phyloP scores from a whole-genome alignment of 345 rosid species.

The Erodium maritimum region DNA sequence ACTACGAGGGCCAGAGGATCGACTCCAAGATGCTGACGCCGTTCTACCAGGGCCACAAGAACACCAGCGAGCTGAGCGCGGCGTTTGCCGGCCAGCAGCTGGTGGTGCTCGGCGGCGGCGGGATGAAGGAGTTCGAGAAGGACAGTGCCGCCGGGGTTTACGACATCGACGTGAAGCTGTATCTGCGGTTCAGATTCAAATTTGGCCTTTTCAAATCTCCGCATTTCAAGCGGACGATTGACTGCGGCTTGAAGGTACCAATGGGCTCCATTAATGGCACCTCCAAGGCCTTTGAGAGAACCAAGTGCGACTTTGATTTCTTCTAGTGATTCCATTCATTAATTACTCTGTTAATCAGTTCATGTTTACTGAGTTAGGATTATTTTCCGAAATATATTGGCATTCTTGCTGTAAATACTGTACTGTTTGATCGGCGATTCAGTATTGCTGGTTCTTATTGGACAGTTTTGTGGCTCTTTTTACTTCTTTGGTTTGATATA shows the following conservation, averaged over 20 bases:
- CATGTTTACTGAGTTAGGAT: no score
- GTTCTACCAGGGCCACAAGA: constrained; percentile 78
- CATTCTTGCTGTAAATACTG: no score
- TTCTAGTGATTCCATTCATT: constrained; percentile 10
- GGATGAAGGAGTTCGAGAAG: not conserved
- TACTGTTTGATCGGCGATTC: no score
- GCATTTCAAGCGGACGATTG: constrained; percentile 38
- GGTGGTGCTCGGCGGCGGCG: constrained; percentile 16
- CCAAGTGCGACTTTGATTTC: constrained; percentile 35
- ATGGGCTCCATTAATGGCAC: constrained; percentile 18
- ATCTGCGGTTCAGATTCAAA: constrained; percentile 50
- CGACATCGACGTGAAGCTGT: constrained; percentile 35
- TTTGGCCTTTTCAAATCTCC: constrained; percentile 39
- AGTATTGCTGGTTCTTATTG: no score
- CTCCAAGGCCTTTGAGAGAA: constrained; percentile 10
- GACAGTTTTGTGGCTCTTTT: no score
- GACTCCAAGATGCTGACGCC: constrained; percentile 17
- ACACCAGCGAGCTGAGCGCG: constrained; percentile 36
- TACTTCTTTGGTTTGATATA: no score
- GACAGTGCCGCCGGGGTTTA: not conserved
- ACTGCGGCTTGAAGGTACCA: constrained; percentile 57
- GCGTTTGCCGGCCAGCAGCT: constrained; percentile 26
- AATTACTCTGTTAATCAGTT: no score
- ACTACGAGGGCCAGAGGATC: constrained; percentile 32
- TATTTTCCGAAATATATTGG: no score